Base-by-base conservation (phyloP, 2,329 filamentous ascomycete genomes). In the Ceratocystiopsis sp. region DNA sequence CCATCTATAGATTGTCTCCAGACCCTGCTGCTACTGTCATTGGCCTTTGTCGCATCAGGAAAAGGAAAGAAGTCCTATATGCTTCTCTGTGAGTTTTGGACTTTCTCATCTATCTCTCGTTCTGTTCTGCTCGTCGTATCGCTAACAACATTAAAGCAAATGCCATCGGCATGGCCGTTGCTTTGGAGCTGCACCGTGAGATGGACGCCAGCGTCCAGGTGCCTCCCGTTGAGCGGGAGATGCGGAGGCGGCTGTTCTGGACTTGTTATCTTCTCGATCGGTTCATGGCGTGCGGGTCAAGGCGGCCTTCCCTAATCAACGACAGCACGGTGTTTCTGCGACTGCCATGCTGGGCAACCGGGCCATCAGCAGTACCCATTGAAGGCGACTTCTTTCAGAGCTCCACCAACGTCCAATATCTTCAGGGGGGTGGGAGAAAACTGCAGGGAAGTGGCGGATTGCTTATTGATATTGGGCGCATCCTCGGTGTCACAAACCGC, bases 31-130 rank as follows among this genome's bases (percentile, higher is more conserved):
- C 66, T 93, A 11, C 70, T 93, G 2, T 75, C 80, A 0, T 75
- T 80, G 54, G 78, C 83, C 3, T 87, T 78, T 53, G 84, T 78
- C 40, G 84, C 84, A 34, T 69, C 76, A 29, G 84, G 85, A 21
- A 78, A 80, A 53, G 83, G 84, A 15, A 89, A 84, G 61, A 91
- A 83, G 59, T 79, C 83, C 1, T 91, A 86, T 51, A 93, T 93
- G 84, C 68, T 86, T 35, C 67, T 93, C 52, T 75, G 84, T 84
- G 76, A 17, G 64, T 53, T 13, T 29, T 7, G 19, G 16, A n/a
- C n/a, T n/a, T n/a, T n/a, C n/a, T 16, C 25, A 2, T 15, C 10
- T 42, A 6, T 37, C 17, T 43, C 25, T 16, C n/a, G 1, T 39
- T 37, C 15, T 18, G 5, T 8, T 15, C 33, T 11, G 6, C 9